These are phyloP conservation scores for Tylopilus sp. DNA, from an alignment of 768 basidiomycete genomes.

Conservation along the genomic window DNA sequence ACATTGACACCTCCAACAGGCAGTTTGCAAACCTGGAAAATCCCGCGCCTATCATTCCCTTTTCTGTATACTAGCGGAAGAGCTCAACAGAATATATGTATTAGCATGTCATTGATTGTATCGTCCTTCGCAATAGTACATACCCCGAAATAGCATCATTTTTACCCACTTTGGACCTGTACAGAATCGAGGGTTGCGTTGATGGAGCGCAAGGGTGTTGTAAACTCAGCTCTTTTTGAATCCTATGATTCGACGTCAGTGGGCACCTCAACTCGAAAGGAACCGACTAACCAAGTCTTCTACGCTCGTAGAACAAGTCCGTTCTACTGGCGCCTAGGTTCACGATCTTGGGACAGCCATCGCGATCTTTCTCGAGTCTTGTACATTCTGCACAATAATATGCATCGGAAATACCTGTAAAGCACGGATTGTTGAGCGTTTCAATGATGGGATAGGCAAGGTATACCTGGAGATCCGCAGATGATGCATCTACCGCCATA, in stretches of 20 bases:
- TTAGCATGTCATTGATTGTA: background rate
- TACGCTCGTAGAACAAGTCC: constrained; percentile 88
- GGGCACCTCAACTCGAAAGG: background rate
- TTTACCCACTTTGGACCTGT: background rate
- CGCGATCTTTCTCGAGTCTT: constrained; percentile 94
- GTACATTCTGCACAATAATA: constrained; percentile 99
- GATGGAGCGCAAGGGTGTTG: background rate
- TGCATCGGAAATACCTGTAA: constrained; percentile 91
- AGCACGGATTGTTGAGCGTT: background rate
- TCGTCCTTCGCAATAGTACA: constrained; percentile 2
- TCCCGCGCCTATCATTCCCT: constrained; percentile 58
- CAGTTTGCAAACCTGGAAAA: constrained; percentile 56
- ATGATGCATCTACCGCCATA: constrained; percentile 98
- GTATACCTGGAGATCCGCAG: constrained; percentile 88
- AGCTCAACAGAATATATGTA: background rate
- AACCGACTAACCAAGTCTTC: constrained; percentile 63
- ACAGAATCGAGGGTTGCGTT: background rate
- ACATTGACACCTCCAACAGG: constrained; percentile 31
- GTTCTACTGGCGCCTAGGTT: constrained; percentile 94
- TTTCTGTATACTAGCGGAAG: constrained; percentile 52
- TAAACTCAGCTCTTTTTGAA: constrained; percentile 32
- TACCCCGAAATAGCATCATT: background rate
- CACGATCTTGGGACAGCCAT: constrained; percentile 98
- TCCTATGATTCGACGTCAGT: constrained; percentile 11
- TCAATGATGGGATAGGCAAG: background rate